A percentile compares a stretch with the other conserved stretches of the same genome.
Conservation (phyloP, 176 grass and related monocot genomes). For the Themeda triandra region DNA sequence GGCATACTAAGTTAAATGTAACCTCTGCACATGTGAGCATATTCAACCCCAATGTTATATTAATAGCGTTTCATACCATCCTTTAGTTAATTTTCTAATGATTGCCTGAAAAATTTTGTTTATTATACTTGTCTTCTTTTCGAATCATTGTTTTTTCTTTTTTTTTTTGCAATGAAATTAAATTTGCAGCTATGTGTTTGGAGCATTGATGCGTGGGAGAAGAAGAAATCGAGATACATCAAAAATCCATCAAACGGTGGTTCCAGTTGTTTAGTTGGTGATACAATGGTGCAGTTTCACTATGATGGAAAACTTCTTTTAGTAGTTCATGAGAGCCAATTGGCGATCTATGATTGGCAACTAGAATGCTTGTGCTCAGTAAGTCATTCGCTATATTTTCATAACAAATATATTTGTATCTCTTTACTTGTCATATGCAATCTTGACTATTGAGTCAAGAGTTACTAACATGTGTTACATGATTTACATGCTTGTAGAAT, state of each 20-base stretch:
- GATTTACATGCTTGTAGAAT: too few relatives aligned
- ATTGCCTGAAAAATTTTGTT: too few relatives aligned
- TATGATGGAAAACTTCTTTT: constrained; percentile 50
- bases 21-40: too few relatives aligned
- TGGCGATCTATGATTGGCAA: constrained; percentile 50
- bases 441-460: too few relatives aligned
- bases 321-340: constrained; percentile 57
- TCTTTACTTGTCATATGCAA: too few relatives aligned
- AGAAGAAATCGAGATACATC: constrained; percentile 40
- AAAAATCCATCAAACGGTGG: constrained; percentile 20
- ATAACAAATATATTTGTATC: not conserved
- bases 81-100: too few relatives aligned
- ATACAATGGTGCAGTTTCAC: constrained; percentile 64
- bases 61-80: too few relatives aligned
- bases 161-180: not conserved
- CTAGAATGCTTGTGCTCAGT: constrained; percentile 51
- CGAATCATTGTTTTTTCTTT: not conserved
- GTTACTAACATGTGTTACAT: too few relatives aligned
- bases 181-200: constrained; percentile 53
- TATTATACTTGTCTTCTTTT: not conserved
- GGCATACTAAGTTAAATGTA: not conserved
- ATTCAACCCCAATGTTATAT: too few relatives aligned
- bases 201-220: constrained; percentile 48
- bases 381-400: not conserved
- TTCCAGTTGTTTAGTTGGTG: constrained; percentile 29